Evolutionary conservation across 192 early-diverging fungal genomes (phyloP).

Genomic region (Entomortierella lignicola): DNA sequence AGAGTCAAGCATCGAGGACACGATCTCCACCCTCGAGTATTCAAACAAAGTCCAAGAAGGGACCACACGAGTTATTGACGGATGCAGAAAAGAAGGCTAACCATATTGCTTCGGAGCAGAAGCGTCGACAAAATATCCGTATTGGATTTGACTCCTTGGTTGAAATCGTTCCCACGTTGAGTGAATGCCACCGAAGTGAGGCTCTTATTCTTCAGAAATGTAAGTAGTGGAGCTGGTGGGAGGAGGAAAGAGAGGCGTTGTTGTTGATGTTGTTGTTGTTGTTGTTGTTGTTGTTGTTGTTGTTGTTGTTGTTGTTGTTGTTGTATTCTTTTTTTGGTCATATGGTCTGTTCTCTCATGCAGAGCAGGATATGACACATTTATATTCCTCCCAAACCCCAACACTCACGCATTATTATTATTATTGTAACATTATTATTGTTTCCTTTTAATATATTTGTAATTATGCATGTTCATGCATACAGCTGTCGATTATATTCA

Average conservation of each 20-base stretch:
- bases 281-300: no score
- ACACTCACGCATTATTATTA: no score
- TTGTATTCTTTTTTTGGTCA: conserved; percentile 5
- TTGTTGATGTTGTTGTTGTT: no score
- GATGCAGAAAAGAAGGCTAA: conserved; percentile 95
- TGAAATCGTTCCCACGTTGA: conserved; percentile 86
- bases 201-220: conserved; percentile 88
- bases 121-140: conserved; percentile 91
- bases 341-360: not conserved
- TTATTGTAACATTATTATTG: not conserved
- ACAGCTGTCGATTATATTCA: conserved; percentile 82
- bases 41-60: conserved; percentile 49
- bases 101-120: conserved; percentile 96
- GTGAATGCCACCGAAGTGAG: conserved; percentile 84
- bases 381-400: no score
- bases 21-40: not conserved
- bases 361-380: no score
- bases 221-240: no score
- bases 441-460: not conserved
- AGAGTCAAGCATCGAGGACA: conserved; percentile 8
- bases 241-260: no score
- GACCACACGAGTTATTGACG: conserved; percentile 77
- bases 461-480: no score
- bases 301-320: no score
- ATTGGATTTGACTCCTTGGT: conserved; percentile 91